Percentiles rank a stretch among this genome's conserved stretches.
Evolutionary conservation across 2,329 filamentous ascomycete genomes (phyloP).

Genomic region (Cadophora sp.): DNA sequence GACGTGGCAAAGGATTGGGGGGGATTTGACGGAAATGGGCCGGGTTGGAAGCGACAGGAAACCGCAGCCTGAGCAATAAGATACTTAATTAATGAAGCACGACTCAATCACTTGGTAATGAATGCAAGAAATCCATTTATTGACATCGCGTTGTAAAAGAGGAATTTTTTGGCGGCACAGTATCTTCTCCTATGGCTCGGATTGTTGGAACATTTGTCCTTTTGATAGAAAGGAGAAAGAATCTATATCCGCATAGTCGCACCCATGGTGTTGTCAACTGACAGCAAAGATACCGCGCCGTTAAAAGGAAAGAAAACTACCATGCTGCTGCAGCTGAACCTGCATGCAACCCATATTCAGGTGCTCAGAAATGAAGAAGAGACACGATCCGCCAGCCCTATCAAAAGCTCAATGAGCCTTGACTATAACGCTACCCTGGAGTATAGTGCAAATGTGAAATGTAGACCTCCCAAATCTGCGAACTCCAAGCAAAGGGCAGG

Average conservation of each 20-base stretch:
- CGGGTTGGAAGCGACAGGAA: background rate
- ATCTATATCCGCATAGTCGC: background rate
- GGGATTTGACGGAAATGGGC: background rate
- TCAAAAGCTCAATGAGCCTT: background rate
- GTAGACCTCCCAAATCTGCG: background rate
- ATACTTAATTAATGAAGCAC: constrained; percentile 1
- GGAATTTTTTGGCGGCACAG: background rate
- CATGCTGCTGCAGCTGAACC: background rate
- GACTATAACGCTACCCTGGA: background rate
- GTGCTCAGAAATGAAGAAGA: background rate
- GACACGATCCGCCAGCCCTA: background rate
- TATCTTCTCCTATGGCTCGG: background rate
- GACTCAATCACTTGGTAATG: background rate
- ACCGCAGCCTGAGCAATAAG: background rate
- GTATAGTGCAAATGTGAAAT: background rate
- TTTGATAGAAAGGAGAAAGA: background rate
- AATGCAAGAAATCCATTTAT: constrained; percentile 1
- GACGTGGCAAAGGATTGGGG: background rate
- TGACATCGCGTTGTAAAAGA: background rate
- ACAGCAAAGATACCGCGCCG: background rate
- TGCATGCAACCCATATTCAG: background rate
- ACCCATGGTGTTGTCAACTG: background rate
- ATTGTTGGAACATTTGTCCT: background rate
- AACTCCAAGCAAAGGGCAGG: background rate
- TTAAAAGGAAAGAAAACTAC: background rate